A percentile compares a stretch with the other conserved stretches of the same genome.
Conservation (phyloP, 2,329 filamentous ascomycete species). For the Talaromyces piceae region DNA sequence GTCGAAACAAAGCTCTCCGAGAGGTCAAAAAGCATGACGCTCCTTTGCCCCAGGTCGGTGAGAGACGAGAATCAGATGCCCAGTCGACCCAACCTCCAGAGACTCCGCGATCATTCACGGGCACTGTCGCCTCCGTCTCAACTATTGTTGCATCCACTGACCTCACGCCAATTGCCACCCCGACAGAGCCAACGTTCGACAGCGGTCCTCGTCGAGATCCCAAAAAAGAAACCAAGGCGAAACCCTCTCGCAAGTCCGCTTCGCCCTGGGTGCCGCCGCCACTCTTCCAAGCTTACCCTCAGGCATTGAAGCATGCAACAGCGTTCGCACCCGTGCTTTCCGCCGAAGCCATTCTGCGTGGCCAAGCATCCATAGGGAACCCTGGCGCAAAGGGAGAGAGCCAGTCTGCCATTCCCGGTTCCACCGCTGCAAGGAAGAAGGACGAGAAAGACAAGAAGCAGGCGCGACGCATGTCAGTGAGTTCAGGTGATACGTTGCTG, state of each 20-base stretch:
- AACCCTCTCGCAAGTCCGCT: slow-evolving; percentile 18
- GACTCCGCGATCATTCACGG: slow-evolving; percentile 19
- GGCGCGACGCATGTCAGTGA: slow-evolving; percentile 27
- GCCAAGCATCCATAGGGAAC: slow-evolving; percentile 31
- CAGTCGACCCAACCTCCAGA: slow-evolving; percentile 14
- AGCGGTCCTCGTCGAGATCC: slow-evolving; percentile 11
- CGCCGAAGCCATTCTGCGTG: slow-evolving; percentile 60
- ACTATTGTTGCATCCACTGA: slow-evolving; percentile 17
- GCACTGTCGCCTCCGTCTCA: slow-evolving; percentile 18
- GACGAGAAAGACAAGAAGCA: slow-evolving; percentile 30
- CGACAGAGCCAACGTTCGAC: slow-evolving; percentile 4
- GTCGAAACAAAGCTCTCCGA: slow-evolving; percentile 27
- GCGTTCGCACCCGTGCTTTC: slow-evolving; percentile 61
- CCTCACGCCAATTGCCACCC: slow-evolving; percentile 13
- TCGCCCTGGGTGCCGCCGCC: slow-evolving; percentile 61
- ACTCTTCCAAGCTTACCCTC: slow-evolving; percentile 79
- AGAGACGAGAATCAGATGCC: slow-evolving; percentile 17
- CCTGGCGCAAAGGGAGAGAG: slow-evolving; percentile 6
- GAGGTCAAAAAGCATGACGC: slow-evolving; percentile 18
- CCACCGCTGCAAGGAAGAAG: slow-evolving; percentile 23
- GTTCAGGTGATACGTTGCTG: slow-evolving; percentile 35
- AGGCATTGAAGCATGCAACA: slow-evolving; percentile 67
- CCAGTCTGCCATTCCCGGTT: slow-evolving; percentile 15
- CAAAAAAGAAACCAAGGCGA: slow-evolving; percentile 19
- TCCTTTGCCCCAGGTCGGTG: slow-evolving; percentile 27